A percentile compares a stretch with the other conserved stretches of the same genome.
Evolutionary conservation across 2,329 filamentous ascomycete genomes (phyloP).

Genomic region (Balansia obtecta): DNA sequence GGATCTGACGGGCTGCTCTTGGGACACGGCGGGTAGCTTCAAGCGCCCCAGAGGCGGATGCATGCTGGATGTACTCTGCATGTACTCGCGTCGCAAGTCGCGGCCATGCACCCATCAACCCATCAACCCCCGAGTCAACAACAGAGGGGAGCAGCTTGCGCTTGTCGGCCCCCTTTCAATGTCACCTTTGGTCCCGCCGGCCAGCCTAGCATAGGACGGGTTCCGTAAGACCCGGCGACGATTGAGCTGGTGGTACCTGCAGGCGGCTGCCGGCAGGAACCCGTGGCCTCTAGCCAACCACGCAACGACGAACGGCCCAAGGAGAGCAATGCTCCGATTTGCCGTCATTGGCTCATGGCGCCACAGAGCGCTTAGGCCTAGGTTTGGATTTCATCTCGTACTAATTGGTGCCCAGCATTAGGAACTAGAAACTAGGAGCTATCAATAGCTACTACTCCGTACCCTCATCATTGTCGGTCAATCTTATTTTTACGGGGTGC

Average conservation of each 20-base stretch:
- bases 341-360: neutral
- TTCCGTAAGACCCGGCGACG: neutral
- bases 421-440: too few species aligned
- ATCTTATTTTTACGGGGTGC: too few species aligned
- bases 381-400: too few species aligned
- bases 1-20: neutral
- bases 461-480: too few species aligned
- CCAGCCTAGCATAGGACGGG: too few species aligned
- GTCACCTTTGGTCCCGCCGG: neutral
- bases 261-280: neutral
- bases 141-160: neutral
- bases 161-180: neutral
- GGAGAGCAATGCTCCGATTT: neutral
- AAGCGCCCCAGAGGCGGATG: too few species aligned
- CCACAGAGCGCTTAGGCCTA: neutral
- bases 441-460: too few species aligned
- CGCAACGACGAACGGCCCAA: neutral
- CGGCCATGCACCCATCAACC: too few species aligned
- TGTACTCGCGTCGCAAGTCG: too few species aligned
- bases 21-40: neutral
- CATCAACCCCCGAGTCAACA: neutral
- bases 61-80: too few species aligned
- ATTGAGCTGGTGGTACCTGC: constrained; percentile 1
- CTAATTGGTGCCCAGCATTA: too few species aligned
- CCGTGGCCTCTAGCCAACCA: neutral